Evolutionary conservation across 1,139 yeast species (phyloP), one percentile per base, ranked within the genome.

Genomic region (Candida frijolesensis): DNA sequence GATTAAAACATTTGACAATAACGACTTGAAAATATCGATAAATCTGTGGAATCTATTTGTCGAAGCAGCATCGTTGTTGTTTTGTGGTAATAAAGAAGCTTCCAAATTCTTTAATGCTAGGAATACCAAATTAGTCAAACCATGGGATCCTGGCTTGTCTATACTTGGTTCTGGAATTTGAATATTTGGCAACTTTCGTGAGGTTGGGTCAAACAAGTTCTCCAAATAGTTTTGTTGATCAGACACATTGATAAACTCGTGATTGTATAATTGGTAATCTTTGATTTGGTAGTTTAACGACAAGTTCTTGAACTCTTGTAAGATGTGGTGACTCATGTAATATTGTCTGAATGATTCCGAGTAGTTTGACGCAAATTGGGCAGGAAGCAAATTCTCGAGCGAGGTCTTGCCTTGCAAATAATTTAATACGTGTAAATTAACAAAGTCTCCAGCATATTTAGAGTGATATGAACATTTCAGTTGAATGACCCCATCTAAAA

Each of bases 381-480:
- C 52, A 4, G 78, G 76, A 42, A 71, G 51, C 50, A 72, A 64
- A 45, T 62, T 59, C 43, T 68, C 68, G 39, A 61, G 51, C 18
- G 59, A 64, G 11, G 68, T 66, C 48, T 69, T 63, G 6, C 63
- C 55, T 46, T 64, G 68, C 42, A 79, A 70, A 54, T 65, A 74
- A 61, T 77, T 66, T 57, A 78, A 62, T 1, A 74, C 67, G 61
- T 84, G 85, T 51, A 82, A 72, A 63, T 83, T 85, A 51, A 83
- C 65, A 65, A 82, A 87, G 61, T 86, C 87, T 9, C 94, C 94
- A 8, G 86, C 91, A 62, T 76, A 85, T 59, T 79, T 81, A 14
- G 86, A 78, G 64, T 79, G 84, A 54, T 76, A 71, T 8, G 83
- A 73, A 46, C 87, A 84, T 60, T 84, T 85, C 54, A 75, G 71